Base-by-base conservation (phyloP, 2,329 filamentous ascomycete genomes). In the Fusarium sublunatum region DNA sequence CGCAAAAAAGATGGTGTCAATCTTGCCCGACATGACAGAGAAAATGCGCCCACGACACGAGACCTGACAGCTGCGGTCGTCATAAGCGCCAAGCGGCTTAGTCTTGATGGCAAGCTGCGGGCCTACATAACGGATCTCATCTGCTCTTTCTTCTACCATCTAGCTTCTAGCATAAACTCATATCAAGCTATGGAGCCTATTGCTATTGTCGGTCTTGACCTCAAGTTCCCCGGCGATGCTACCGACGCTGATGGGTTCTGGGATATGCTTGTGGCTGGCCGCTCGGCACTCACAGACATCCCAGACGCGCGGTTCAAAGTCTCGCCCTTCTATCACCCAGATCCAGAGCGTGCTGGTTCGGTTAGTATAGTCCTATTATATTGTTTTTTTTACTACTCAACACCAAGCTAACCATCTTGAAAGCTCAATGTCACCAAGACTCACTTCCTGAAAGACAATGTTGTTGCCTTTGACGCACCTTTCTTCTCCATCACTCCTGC, bases 401-500 rank as follows among this genome's bases (percentile, higher is more conserved):
- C 2, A 6, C 6, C 7, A 12, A 10, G 6, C 34, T 39, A 7
- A 39, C 3, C 12, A 29, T 10, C 12, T 13, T 24, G 3, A 3
- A 1, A 52, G 48, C 48, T 52, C 7, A 52, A 52, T 36, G 40
- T 52, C 9, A 52, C 48, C 2, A 52, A 11, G 25, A 39, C 42
- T 10, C 42, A 53, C 29, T 53, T 53, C 1, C 9, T 53, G 10
- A 48, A 48, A 25, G 44, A 41, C 1, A 52, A 50, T 9, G 42
- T 59, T 3, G 34, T 36, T 11, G 44, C 34, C 8, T 61, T 61
- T n/a, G 77, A 79, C 62, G 34, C 73, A 6, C 50, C 58, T 1
- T 78, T 81, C 61, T 81, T 81, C 65, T 70, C 71, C 34, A 76
- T 80, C 28, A 73, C 69, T 0, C 71, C 73, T 1, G 61, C 71